These are phyloP conservation scores for Cubamyces lactineus DNA, from an alignment of 768 basidiomycete species.

Conservation along the genomic window DNA sequence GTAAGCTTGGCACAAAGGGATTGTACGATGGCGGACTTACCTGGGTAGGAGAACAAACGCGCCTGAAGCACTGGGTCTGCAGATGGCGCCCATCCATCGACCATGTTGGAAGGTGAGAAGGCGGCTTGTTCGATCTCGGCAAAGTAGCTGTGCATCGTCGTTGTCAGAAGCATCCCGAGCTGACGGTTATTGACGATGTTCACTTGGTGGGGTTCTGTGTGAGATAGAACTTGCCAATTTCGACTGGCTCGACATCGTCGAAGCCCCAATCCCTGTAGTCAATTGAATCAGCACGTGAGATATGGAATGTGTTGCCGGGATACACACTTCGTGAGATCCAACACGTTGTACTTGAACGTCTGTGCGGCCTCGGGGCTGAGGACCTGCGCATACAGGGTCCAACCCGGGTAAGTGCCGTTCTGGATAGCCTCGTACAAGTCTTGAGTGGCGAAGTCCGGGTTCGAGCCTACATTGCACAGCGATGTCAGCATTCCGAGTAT, in stretches of 20 bases:
- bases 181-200: not conserved
- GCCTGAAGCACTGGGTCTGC: slow-evolving; percentile 63
- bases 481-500: not conserved
- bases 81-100: slow-evolving; percentile 50
- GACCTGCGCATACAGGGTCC: slow-evolving; percentile 60
- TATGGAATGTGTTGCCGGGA: not conserved
- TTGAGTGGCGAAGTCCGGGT: slow-evolving; percentile 56
- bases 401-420: slow-evolving; percentile 54
- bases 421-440: slow-evolving; percentile 61
- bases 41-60: slow-evolving; percentile 60
- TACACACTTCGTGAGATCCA: slow-evolving; percentile 51
- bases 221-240: slow-evolving; percentile 43
- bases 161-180: not conserved
- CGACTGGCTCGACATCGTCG: slow-evolving; percentile 38
- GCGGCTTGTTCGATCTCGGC: slow-evolving; percentile 47
- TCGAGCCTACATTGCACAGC: slow-evolving; percentile 24
- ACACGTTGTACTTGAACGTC: slow-evolving; percentile 52
- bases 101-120: slow-evolving; percentile 54
- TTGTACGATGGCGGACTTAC: slow-evolving; percentile 28
- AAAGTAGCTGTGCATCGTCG: slow-evolving; percentile 32
- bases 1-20: not conserved
- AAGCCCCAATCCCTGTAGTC: slow-evolving; percentile 39
- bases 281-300: not conserved
- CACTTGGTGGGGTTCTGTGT: slow-evolving; percentile 42
- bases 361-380: slow-evolving; percentile 56